Percentiles rank a stretch among this genome's conserved stretches.
These are phyloP conservation scores for Thelonectria blattea DNA, from an alignment of 2,329 filamentous ascomycete species.

Conservation along the genomic window DNA sequence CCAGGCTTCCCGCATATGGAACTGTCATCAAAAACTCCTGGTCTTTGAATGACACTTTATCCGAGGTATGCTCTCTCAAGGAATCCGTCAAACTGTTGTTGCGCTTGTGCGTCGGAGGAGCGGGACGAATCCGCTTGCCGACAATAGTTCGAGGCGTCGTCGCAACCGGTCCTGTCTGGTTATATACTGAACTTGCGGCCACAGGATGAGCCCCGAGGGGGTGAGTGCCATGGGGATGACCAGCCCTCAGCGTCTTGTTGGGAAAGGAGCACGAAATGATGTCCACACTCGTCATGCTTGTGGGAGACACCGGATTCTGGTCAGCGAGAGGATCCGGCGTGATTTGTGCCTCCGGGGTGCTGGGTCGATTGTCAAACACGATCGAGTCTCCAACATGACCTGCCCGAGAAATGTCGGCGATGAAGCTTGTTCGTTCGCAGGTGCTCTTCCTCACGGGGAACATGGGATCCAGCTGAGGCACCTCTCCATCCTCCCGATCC, in stretches of 20 bases:
- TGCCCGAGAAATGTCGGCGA: conserved; percentile 53
- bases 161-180: conserved; percentile 57
- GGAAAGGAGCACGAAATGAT: conserved; percentile 70
- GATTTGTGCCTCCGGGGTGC: conserved; percentile 52
- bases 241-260: conserved; percentile 52
- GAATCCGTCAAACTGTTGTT: conserved; percentile 90
- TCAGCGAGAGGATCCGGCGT: conserved; percentile 28
- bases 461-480: conserved; percentile 53
- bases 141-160: conserved; percentile 63
- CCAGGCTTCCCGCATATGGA: conserved; percentile 80
- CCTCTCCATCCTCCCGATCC: conserved; percentile 52
- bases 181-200: conserved; percentile 56
- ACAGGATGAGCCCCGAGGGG: conserved; percentile 62
- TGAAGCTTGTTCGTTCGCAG: conserved; percentile 47
- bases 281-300: conserved; percentile 65
- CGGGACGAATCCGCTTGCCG: conserved; percentile 64
- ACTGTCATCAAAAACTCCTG: conserved; percentile 65
- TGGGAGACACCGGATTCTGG: conserved; percentile 52
- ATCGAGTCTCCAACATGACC: conserved; percentile 55
- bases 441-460: conserved; percentile 39
- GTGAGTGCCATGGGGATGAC: conserved; percentile 49
- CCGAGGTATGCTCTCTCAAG: conserved; percentile 68
- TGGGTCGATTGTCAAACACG: conserved; percentile 51
- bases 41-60: conserved; percentile 59
- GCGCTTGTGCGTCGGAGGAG: conserved; percentile 70